Evolutionary conservation across 495 filamentous ascomycete genomes (phyloP), one percentile per base, ranked within the genome.

Genomic region (Ascodesmis nigricans): DNA sequence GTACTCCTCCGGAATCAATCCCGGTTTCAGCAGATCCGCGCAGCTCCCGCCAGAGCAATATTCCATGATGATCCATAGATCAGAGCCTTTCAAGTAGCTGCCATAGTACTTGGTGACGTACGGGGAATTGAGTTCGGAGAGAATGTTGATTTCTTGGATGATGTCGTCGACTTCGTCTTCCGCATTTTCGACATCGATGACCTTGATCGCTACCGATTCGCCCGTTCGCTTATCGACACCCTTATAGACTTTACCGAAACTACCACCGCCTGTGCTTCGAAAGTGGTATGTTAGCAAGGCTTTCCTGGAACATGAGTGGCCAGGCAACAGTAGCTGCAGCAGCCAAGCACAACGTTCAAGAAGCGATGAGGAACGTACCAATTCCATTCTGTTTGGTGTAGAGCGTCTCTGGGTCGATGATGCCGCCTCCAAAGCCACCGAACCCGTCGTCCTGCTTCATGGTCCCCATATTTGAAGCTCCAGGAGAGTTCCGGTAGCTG

Each of bases 11-110:
- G 67, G 71, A 54, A 95, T 91, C 15, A 65, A 61, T 10, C 78
- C 90, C n/a, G 81, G 75, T 74, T 91, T 92, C 36, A 95, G 82
- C 61, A 95, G 50, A 54, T 95, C 84, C 22, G 91, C 63, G 55
- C 84, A 91, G 9, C 82, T 92, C 24, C 84, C 84, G 36, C 84
- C 84, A 0, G 83, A 83, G 21, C 91, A 62, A 50, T 76, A 97
- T 57, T 97, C 87, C 87, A 97, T 97, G 31, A 97, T 81, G 49
- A 97, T 97, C 87, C 87, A 97, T 57, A 97, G 58, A 55, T 97
- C 92, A 45, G 79, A 75, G 19, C 87, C 87, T 45, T 81, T 74
- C 13, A 95, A 61, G 54, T 92, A 97, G 52, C 81, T 91, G 11
- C 80, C 77, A 55, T 81, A 84, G 64, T 97, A 97, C 47, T 91